Evolutionary conservation across 108 stramenopile species (phyloP).

Genomic region (Cyclotella choctawhatcheeana): DNA sequence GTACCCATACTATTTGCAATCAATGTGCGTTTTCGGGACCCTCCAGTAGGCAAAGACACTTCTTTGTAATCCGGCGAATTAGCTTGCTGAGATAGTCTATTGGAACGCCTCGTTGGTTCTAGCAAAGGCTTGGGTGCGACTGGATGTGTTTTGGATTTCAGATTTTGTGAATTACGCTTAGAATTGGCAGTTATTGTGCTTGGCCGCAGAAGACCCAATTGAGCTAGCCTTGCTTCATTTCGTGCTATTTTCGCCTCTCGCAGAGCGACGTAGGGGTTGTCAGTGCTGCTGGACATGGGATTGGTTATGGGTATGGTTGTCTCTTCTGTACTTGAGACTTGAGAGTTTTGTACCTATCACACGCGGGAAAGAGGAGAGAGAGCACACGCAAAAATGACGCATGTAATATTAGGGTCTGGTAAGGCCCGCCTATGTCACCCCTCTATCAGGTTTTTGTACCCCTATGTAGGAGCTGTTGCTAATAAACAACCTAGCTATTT

Average conservation of each 20-base stretch:
- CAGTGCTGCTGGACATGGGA: too few relatives aligned
- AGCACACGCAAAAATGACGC: not conserved
- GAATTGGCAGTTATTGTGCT: not conserved
- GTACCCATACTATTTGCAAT: not conserved
- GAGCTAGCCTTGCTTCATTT: slow-evolving; percentile 65
- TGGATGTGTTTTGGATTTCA: not conserved
- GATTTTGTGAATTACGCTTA: not conserved
- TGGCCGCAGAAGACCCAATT: slow-evolving; percentile 59
- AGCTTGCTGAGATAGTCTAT: slow-evolving; percentile 13
- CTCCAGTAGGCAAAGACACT: not conserved
- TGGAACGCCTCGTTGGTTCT: slow-evolving; percentile 23
- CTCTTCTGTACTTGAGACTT: not conserved
- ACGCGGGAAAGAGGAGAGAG: not conserved
- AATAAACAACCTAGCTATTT: too few relatives aligned
- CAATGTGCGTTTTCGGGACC: not conserved
- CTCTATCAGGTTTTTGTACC: too few relatives aligned
- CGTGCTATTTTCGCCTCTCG: slow-evolving; percentile 74
- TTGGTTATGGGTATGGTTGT: not conserved
- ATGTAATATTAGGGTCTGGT: too few relatives aligned
- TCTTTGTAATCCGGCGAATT: not conserved
- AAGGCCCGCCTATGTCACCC: too few relatives aligned
- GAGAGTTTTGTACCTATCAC: not conserved
- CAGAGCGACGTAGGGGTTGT: slow-evolving; percentile 67
- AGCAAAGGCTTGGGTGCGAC: not conserved
- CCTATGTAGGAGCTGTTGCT: too few relatives aligned